Percentiles rank a stretch among this genome's conserved stretches.
Evolutionary conservation across 176 grass and related monocot species (phyloP).

Genomic region (Microstegium vimineum): DNA sequence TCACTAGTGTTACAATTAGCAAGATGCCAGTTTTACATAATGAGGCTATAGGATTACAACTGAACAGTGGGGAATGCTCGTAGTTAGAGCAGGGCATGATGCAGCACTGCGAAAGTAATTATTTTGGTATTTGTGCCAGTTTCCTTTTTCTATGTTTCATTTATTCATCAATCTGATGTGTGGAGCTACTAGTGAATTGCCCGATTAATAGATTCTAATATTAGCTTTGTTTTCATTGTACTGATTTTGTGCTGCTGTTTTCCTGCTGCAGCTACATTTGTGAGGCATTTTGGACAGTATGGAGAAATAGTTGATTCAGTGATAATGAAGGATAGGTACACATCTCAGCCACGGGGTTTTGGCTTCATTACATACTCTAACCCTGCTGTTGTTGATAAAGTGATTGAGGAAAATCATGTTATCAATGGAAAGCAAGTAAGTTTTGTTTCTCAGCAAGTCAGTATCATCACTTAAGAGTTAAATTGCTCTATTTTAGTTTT

Average conservation of each 20-base stretch:
- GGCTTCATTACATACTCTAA: slow-evolving; percentile 92
- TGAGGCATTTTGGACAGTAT: slow-evolving; percentile 81
- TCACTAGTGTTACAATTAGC: neutral
- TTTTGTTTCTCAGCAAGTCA: slow-evolving; percentile 2
- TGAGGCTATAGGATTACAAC: neutral
- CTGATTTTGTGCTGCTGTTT: slow-evolving; percentile 21
- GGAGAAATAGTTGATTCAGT: slow-evolving; percentile 83
- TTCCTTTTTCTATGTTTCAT: neutral
- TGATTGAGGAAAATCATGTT: slow-evolving; percentile 73
- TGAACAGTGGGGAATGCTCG: neutral
- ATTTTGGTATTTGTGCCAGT: neutral
- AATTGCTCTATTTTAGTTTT: neutral
- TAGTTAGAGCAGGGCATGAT: neutral
- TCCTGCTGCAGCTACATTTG: slow-evolving; percentile 47
- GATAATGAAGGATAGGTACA: slow-evolving; percentile 88
- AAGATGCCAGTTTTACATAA: neutral
- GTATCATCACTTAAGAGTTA: neutral
- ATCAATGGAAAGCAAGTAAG: slow-evolving; percentile 90
- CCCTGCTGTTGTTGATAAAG: slow-evolving; percentile 68
- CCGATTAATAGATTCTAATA: neutral
- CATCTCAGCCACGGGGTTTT: slow-evolving; percentile 82
- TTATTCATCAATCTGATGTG: neutral
- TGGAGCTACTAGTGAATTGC: neutral
- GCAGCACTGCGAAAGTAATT: neutral
- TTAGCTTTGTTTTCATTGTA: neutral